A percentile compares a stretch with the other conserved stretches of the same genome.
These are phyloP conservation scores for Aspergillus pseudoterreus DNA, from an alignment of 2,329 filamentous ascomycete genomes.

Conservation along the genomic window DNA sequence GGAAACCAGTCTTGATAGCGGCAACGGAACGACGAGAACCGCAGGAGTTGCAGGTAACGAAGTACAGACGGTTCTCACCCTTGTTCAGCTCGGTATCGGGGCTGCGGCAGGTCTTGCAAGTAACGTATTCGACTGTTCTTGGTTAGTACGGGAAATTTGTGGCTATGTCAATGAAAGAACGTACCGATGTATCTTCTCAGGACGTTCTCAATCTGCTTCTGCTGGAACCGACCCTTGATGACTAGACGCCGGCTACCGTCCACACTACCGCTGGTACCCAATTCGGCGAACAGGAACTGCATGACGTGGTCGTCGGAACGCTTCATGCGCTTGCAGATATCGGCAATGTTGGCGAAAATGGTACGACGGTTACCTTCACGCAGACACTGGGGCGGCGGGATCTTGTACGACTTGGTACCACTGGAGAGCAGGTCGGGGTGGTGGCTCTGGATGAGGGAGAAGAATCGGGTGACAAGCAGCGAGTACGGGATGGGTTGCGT, in stretches of 20 bases:
- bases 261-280: constrained; percentile 94
- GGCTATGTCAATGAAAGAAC: constrained; percentile 29
- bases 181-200: constrained; percentile 89
- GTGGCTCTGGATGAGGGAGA: constrained; percentile 88
- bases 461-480: constrained; percentile 86
- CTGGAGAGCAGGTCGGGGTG: constrained; percentile 92
- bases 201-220: constrained; percentile 98
- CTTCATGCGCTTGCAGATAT: constrained; percentile 99
- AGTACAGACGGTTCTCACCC: constrained; percentile 98
- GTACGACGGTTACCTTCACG: constrained; percentile 99
- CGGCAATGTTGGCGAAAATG: constrained; percentile 97
- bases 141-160: background rate
- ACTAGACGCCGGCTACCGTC: constrained; percentile 89
- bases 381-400: constrained; percentile 95
- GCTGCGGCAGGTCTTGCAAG: constrained; percentile 96
- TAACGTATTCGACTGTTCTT: constrained; percentile 83
- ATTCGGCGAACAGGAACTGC: constrained; percentile 92
- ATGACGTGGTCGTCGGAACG: constrained; percentile 96
- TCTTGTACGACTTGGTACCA: constrained; percentile 95
- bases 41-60: constrained; percentile 93
- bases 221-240: constrained; percentile 99
- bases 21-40: constrained; percentile 82
- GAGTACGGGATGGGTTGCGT: constrained; percentile 76
- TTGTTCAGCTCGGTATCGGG: constrained; percentile 96
- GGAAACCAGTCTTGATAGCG: constrained; percentile 99